phyloP scores from a whole-genome alignment of 768 basidiomycete genomes.

The Rhodotorula kratochvilovae region DNA sequence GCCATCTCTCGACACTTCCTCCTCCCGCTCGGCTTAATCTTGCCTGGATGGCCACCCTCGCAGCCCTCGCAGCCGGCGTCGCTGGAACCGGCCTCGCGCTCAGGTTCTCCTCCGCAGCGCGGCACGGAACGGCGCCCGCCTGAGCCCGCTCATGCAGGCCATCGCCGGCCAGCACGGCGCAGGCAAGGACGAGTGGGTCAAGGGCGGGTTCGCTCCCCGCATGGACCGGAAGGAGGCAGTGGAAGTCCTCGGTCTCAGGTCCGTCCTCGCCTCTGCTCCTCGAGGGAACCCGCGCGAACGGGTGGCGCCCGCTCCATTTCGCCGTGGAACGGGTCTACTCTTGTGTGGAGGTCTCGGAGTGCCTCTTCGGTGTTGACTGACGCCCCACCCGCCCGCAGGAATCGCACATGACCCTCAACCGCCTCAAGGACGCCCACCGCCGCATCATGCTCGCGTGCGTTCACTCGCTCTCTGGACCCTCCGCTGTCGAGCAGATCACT shows the following conservation, averaged over 20 bases:
- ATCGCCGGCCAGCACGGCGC: conserved; percentile 34
- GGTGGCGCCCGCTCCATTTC: too few relatives aligned
- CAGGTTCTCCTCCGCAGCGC: conserved; percentile 60
- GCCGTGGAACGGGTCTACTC: too few relatives aligned
- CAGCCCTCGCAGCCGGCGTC: conserved; percentile 67
- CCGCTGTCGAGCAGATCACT: too few relatives aligned
- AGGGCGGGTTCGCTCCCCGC: conserved; percentile 89
- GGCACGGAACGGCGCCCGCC: conserved; percentile 36
- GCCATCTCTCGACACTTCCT: not conserved
- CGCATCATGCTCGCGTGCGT: conserved; percentile 79
- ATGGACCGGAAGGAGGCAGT: conserved; percentile 96
- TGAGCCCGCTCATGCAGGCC: conserved; percentile 33
- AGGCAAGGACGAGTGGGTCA: conserved; percentile 68
- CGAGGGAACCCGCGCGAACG: too few relatives aligned
- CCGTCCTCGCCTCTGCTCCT: conserved; percentile 46
- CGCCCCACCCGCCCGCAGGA: conserved; percentile 58
- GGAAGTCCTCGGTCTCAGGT: conserved; percentile 88
- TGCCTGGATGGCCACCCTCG: conserved; percentile 64
- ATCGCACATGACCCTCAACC: conserved; percentile 64
- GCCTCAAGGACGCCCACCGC: conserved; percentile 90
- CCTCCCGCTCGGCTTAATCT: too few relatives aligned
- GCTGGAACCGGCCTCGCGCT: conserved; percentile 71
- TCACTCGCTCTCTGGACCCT: too few relatives aligned
- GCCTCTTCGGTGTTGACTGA: not conserved
- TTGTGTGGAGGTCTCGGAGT: too few relatives aligned